Conservation (phyloP, 352 stramenopile genomes). For the Aphanomyces cochlioides region DNA sequence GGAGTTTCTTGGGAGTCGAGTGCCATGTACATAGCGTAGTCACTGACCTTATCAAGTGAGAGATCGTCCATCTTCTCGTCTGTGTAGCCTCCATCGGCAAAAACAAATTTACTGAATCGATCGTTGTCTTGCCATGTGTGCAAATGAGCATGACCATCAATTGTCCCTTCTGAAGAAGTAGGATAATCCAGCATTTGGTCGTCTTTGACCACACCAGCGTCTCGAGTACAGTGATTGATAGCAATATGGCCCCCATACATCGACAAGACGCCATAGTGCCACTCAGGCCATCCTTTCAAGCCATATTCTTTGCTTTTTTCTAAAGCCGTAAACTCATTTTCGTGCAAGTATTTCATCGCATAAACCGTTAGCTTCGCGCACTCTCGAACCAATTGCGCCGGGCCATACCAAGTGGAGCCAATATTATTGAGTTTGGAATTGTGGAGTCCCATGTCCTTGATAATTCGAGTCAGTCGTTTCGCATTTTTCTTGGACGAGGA, state of each 20-base stretch:
- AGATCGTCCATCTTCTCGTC: constrained; percentile 1
- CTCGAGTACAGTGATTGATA: constrained; percentile 23
- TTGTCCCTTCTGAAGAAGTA: not conserved
- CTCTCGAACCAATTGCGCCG: not conserved
- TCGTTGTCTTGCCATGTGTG: constrained; percentile 27
- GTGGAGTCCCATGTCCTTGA: not conserved
- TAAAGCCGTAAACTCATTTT: constrained; percentile 2
- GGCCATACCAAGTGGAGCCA: constrained; percentile 21
- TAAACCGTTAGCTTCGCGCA: constrained; percentile 9
- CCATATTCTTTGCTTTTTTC: constrained; percentile 16
- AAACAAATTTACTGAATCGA: constrained; percentile 25
- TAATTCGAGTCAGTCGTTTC: not conserved
- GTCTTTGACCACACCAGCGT: not conserved
- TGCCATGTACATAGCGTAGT: constrained; percentile 29
- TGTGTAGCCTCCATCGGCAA: not conserved
- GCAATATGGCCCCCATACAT: constrained; percentile 27
- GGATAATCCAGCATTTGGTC: constrained; percentile 15
- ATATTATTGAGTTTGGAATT: not conserved
- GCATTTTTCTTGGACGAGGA: not conserved
- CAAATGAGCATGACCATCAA: constrained; percentile 4
- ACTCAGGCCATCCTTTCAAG: constrained; percentile 18
- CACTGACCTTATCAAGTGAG: not conserved
- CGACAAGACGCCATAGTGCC: constrained; percentile 22
- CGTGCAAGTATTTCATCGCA: constrained; percentile 8
- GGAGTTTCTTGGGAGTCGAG: constrained; percentile 11